These are phyloP conservation scores for Penicillium sp. DNA, from an alignment of 2,329 filamentous ascomycete species.

Conservation along the genomic window DNA sequence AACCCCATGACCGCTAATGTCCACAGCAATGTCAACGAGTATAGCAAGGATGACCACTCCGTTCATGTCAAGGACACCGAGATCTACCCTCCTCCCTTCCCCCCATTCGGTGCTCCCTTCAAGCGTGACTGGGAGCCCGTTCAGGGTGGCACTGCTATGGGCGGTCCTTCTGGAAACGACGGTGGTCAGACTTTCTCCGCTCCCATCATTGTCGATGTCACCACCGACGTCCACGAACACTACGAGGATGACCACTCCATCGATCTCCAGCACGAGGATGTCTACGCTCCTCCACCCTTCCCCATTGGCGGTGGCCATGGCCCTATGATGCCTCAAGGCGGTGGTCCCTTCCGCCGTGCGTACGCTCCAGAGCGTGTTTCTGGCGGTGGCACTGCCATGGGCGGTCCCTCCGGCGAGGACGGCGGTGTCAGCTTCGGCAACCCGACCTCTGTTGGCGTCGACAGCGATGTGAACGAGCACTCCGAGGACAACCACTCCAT, in stretches of 20 bases:
- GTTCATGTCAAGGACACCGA: conserved; percentile 21
- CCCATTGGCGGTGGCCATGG: conserved; percentile 7
- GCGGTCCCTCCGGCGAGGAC: conserved; percentile 23
- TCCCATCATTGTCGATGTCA: conserved; percentile 16
- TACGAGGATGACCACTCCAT: conserved; percentile 24
- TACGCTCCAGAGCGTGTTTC: conserved; percentile 10
- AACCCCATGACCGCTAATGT: conserved; percentile 12
- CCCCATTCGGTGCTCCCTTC: conserved; percentile 13
- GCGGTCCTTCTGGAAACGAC: conserved; percentile 28
- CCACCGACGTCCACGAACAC: conserved; percentile 17
- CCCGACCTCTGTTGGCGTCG: conserved; percentile 11
- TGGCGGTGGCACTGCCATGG: conserved; percentile 13
- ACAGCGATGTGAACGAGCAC: conserved; percentile 18
- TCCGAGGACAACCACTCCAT: conserved; percentile 30
- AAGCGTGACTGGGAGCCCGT: conserved; percentile 17
- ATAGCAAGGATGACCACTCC: conserved; percentile 23
- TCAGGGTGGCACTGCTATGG: conserved; percentile 21
- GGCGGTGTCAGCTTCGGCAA: conserved; percentile 16
- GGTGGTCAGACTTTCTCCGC: conserved; percentile 25
- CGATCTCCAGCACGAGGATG: conserved; percentile 16
- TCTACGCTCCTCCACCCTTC: conserved; percentile 5
- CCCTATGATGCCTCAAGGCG: conserved; percentile 4
- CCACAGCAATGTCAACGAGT: conserved; percentile 19
- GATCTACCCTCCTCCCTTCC: conserved; percentile 13
- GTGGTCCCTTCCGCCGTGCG: conserved; percentile 13